Conservation (phyloP, 1,284 basidiomycete species). For the Cutaneotrichosporon sp. region DNA sequence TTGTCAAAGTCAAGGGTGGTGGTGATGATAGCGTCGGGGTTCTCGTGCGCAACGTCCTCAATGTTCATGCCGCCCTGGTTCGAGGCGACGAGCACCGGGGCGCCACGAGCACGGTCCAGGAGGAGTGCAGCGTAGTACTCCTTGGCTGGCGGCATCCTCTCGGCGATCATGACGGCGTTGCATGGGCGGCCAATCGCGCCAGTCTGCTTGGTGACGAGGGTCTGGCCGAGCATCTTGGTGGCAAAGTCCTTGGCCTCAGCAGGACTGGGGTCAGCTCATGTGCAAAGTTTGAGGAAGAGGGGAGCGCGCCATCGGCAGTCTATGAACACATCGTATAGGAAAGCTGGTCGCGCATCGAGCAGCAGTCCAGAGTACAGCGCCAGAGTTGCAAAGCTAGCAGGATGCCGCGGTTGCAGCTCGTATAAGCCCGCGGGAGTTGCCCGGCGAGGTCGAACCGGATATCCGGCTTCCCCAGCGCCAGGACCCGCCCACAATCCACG, state of each 20-base stretch:
- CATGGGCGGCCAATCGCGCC: constrained; percentile 88
- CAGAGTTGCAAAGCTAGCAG: not conserved
- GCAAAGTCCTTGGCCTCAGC: constrained; percentile 86
- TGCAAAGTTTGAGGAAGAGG: too few relatives aligned
- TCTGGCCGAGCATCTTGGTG: constrained; percentile 88
- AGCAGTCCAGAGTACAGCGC: not conserved
- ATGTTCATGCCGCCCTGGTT: constrained; percentile 97
- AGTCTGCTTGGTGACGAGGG: constrained; percentile 98
- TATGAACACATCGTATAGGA: too few relatives aligned
- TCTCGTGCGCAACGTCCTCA: constrained; percentile 98
- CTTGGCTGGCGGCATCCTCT: constrained; percentile 87
- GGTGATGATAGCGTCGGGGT: constrained; percentile 93
- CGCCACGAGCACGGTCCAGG: constrained; percentile 87
- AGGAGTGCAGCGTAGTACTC: constrained; percentile 98
- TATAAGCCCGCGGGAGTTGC: not conserved
- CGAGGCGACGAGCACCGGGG: constrained; percentile 91
- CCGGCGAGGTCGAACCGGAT: not conserved
- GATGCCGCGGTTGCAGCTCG: not conserved
- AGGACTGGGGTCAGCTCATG: constrained; percentile 59
- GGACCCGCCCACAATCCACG: not conserved
- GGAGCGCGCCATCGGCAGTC: not conserved
- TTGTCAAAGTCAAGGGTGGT: constrained; percentile 86
- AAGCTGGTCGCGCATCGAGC: not conserved
- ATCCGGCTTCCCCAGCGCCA: not conserved
- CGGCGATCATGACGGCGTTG: constrained; percentile 98